A percentile compares a stretch with the other conserved stretches of the same genome.
phyloP scores from a whole-genome alignment of 202 grass and related monocot species.

The Hordeum pubiflorum region DNA sequence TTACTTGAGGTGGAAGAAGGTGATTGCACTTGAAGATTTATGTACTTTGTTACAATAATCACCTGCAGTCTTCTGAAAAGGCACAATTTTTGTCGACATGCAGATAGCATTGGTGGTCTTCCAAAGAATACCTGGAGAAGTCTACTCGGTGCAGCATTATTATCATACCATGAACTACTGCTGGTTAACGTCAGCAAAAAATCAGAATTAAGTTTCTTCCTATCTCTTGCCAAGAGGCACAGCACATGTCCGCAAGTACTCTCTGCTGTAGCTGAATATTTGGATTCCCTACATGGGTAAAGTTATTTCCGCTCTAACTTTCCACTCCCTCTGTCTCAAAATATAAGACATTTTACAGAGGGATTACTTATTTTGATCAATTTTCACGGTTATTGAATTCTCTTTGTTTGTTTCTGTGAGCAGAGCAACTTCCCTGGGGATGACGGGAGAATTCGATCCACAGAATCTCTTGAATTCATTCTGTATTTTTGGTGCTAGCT shows the following conservation, averaged over 20 bases:
- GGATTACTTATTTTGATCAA: neutral
- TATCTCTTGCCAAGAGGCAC: conserved; percentile 67
- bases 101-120: conserved; percentile 57
- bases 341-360: too few species aligned
- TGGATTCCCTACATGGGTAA: conserved; percentile 65
- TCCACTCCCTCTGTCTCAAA: neutral
- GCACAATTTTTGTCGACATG: conserved; percentile 15
- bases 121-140: conserved; percentile 65
- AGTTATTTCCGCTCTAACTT: neutral
- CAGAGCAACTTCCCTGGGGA: conserved; percentile 28
- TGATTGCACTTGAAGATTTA: conserved; percentile 24
- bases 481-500: conserved; percentile 50
- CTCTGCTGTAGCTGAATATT: conserved; percentile 71
- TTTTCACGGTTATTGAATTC: conserved; percentile 10
- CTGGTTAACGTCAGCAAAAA: conserved; percentile 16
- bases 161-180: conserved; percentile 58
- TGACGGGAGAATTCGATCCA: conserved; percentile 39
- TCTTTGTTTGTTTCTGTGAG: conserved; percentile 21
- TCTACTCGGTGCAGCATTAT: conserved; percentile 67
- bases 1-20: conserved; percentile 60
- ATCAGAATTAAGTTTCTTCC: conserved; percentile 49
- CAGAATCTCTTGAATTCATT: conserved; percentile 47
- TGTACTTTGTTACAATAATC: neutral
- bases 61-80: conserved; percentile 11
- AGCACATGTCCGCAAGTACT: conserved; percentile 62